phyloP scores from a whole-genome alignment of 495 filamentous ascomycete genomes.

The Penicillium pancosmium region DNA sequence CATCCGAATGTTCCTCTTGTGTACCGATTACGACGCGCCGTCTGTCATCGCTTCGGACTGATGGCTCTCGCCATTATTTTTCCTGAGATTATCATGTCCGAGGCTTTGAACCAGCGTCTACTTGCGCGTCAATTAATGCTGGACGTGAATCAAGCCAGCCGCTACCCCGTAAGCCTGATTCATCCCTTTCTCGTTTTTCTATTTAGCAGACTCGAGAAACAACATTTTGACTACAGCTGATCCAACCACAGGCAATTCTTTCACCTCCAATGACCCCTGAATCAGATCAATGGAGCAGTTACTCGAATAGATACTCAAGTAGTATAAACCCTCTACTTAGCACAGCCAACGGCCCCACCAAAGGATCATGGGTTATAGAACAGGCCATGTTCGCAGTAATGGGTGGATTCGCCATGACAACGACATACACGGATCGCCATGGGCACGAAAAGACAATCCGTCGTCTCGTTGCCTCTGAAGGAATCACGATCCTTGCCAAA shows the following conservation, averaged over 20 bases:
- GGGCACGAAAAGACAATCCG: not conserved
- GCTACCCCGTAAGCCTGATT: not conserved
- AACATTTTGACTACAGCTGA: not conserved
- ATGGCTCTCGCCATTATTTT: conserved; percentile 1
- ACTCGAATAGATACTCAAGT: not conserved
- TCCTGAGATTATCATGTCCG: conserved; percentile 2
- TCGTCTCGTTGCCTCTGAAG: not conserved
- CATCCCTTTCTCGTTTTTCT: too few relatives aligned
- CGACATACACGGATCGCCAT: not conserved
- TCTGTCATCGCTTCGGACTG: conserved; percentile 1
- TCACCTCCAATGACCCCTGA: not conserved
- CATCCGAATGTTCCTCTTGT: conserved; percentile 2
- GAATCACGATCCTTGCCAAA: not conserved
- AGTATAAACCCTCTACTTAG: not conserved
- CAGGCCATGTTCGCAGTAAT: conserved; percentile 2
- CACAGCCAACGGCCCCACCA: not conserved
- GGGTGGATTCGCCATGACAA: conserved; percentile 4
- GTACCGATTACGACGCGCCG: conserved; percentile 1
- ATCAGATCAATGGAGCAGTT: not conserved
- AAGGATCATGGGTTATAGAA: not conserved
- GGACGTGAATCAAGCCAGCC: not conserved
- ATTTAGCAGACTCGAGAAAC: too few relatives aligned
- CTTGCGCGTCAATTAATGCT: not conserved
- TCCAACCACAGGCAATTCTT: not conserved
- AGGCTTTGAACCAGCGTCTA: conserved; percentile 1